phyloP scores from a whole-genome alignment of 148 eudicot species.

The Mesembryanthemum crystallinum region DNA sequence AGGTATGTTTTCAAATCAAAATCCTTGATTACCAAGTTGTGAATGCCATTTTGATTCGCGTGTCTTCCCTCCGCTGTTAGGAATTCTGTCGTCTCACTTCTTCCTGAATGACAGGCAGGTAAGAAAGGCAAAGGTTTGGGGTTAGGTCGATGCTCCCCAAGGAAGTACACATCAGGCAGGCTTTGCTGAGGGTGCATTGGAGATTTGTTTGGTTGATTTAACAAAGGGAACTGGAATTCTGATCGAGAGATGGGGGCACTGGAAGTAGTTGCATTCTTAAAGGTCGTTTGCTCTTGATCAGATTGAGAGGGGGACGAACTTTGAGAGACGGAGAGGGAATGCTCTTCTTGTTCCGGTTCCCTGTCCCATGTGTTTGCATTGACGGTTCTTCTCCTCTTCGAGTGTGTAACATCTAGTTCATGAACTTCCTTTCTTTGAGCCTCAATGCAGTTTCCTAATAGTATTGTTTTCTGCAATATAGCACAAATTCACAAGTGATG shows the following conservation, averaged over 20 bases:
- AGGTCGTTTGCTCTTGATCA: conserved; percentile 64
- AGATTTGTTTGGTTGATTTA: conserved; percentile 37
- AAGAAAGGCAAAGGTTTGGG: conserved; percentile 18
- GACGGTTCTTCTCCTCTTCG: conserved; percentile 50
- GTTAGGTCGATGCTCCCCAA: conserved; percentile 27
- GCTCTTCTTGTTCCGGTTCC: conserved; percentile 69
- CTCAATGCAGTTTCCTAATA: conserved; percentile 39
- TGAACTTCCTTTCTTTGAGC: conserved; percentile 25
- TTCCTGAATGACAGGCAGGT: conserved; percentile 8
- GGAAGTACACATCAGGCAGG: conserved; percentile 30
- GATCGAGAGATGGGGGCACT: conserved; percentile 22
- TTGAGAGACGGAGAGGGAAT: conserved; percentile 66
- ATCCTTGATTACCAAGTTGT: conserved; percentile 42
- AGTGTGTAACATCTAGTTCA: conserved; percentile 37
- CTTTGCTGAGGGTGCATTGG: conserved; percentile 11
- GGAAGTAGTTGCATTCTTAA: conserved; percentile 25
- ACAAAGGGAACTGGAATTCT: conserved; percentile 30
- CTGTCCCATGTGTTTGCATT: conserved; percentile 42
- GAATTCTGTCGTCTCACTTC: not conserved
- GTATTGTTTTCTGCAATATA: conserved; percentile 37
- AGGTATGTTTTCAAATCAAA: not conserved
- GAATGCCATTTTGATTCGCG: conserved; percentile 20
- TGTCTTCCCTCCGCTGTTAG: conserved; percentile 16
- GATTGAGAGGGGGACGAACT: conserved; percentile 83
- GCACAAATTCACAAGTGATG: not conserved